Conservation (phyloP, 2,329 filamentous ascomycete genomes). For the Colletotrichum gloeosporioides region DNA sequence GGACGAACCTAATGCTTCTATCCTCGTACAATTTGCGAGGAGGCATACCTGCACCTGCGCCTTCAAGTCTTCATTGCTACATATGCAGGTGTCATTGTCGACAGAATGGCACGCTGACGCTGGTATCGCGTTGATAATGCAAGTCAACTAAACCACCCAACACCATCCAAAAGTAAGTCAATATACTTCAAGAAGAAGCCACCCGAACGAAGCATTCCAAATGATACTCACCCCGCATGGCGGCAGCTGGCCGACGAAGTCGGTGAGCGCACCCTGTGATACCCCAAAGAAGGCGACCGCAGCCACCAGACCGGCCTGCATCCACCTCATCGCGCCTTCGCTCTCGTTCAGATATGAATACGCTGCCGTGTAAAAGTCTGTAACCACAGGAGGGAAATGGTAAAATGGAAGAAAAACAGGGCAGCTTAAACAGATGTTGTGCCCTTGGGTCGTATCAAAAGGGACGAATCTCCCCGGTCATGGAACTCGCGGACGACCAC, state of each 20-base stretch:
- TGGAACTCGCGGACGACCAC: background rate
- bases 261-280: slow-evolving; percentile 12
- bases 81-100: slow-evolving; percentile 33
- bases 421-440: background rate
- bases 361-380: background rate
- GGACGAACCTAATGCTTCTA: slow-evolving; percentile 31
- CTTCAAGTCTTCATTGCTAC: slow-evolving; percentile 26
- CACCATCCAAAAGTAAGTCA: background rate
- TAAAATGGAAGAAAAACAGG: background rate
- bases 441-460: background rate
- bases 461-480: background rate
- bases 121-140: slow-evolving; percentile 25
- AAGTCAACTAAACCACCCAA: slow-evolving; percentile 23
- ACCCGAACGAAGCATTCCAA: background rate
- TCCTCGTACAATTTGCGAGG: slow-evolving; percentile 25
- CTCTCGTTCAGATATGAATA: background rate
- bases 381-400: background rate
- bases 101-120: slow-evolving; percentile 27
- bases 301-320: slow-evolving; percentile 12
- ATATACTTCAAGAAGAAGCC: background rate
- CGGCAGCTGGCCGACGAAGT: slow-evolving; percentile 22
- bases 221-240: slow-evolving; percentile 24
- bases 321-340: slow-evolving; percentile 12
- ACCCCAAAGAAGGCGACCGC: slow-evolving; percentile 18
- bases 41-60: slow-evolving; percentile 27